A percentile compares a stretch with the other conserved stretches of the same genome.
Conservation (phyloP, 2,329 filamentous ascomycete genomes). For the Colletotrichum graminicola region DNA sequence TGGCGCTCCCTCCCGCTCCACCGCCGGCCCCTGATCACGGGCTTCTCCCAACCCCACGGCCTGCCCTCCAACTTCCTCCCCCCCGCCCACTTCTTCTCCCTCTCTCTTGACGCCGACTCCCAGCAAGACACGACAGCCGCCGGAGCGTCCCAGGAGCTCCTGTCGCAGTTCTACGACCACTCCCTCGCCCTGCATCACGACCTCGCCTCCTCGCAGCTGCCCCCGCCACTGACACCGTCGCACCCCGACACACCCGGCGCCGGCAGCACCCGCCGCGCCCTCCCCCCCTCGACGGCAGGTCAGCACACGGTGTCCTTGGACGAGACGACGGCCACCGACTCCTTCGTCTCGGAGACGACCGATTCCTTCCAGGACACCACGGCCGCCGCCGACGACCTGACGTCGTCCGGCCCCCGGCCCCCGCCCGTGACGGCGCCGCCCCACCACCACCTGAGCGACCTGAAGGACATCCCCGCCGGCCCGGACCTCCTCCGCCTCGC, state of each 20-base stretch:
- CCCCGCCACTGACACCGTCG: constrained; percentile 6
- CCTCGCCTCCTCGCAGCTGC: constrained; percentile 71
- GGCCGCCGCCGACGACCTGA: not conserved
- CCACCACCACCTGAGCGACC: constrained; percentile 66
- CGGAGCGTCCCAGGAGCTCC: constrained; percentile 44
- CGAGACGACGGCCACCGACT: constrained; percentile 45
- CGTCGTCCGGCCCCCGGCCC: constrained; percentile 42
- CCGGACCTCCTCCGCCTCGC: constrained; percentile 73
- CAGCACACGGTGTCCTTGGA: constrained; percentile 32
- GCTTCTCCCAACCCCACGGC: constrained; percentile 64
- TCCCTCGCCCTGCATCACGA: constrained; percentile 79
- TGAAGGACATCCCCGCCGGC: constrained; percentile 78
- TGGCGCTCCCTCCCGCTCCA: constrained; percentile 69
- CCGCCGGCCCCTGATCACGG: constrained; percentile 60
- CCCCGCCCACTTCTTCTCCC: constrained; percentile 61
- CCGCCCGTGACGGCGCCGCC: constrained; percentile 46
- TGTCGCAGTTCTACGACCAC: constrained; percentile 81
- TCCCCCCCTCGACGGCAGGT: constrained; percentile 25
- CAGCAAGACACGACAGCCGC: constrained; percentile 22
- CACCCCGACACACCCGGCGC: constrained; percentile 17
- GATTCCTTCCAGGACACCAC: constrained; percentile 47
- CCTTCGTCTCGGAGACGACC: constrained; percentile 54
- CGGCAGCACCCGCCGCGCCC: not conserved
- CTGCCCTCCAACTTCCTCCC: constrained; percentile 47
- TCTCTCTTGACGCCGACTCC: constrained; percentile 49